Percentiles rank a stretch among this genome's conserved stretches.
These are phyloP conservation scores for Phaeosphaeriaceae sp. DNA, from an alignment of 2,329 filamentous ascomycete species.

Conservation along the genomic window DNA sequence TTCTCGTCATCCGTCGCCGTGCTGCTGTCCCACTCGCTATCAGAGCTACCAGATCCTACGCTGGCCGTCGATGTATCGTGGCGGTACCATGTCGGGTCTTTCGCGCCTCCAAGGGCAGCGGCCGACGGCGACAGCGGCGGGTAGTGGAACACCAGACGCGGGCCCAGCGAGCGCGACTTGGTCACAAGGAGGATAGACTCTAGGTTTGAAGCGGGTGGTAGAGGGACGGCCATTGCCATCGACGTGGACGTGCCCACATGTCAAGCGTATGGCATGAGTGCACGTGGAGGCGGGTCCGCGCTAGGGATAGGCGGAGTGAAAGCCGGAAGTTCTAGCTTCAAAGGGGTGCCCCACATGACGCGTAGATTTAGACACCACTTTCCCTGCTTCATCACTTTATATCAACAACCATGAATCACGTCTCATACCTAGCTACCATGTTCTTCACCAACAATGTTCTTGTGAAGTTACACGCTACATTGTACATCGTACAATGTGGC, in stretches of 20 bases:
- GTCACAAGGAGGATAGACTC: slow-evolving; percentile 51
- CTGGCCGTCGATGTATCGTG: slow-evolving; percentile 46
- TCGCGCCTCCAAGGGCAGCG: slow-evolving; percentile 41
- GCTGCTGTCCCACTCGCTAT: slow-evolving; percentile 48
- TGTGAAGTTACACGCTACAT: background rate
- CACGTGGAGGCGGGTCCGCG: background rate
- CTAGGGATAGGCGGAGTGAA: background rate
- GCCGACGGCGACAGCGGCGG: slow-evolving; percentile 48
- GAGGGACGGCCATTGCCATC: slow-evolving; percentile 27
- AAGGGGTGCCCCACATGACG: background rate
- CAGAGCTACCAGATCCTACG: slow-evolving; percentile 39
- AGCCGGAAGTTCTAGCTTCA: background rate
- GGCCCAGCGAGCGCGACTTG: slow-evolving; percentile 47
- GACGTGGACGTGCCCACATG: background rate
- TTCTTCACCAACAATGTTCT: background rate
- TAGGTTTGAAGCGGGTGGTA: slow-evolving; percentile 47
- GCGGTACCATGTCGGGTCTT: slow-evolving; percentile 47
- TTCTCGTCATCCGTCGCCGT: slow-evolving; percentile 44
- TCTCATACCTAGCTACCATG: background rate
- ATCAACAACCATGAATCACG: background rate
- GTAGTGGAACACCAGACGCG: slow-evolving; percentile 52
- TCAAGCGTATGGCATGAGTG: background rate
- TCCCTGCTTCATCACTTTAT: background rate
- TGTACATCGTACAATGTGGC: background rate
- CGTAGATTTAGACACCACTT: background rate